phyloP scores from a whole-genome alignment of 106 monocot genomes.

The Dendrobium catenatum region DNA sequence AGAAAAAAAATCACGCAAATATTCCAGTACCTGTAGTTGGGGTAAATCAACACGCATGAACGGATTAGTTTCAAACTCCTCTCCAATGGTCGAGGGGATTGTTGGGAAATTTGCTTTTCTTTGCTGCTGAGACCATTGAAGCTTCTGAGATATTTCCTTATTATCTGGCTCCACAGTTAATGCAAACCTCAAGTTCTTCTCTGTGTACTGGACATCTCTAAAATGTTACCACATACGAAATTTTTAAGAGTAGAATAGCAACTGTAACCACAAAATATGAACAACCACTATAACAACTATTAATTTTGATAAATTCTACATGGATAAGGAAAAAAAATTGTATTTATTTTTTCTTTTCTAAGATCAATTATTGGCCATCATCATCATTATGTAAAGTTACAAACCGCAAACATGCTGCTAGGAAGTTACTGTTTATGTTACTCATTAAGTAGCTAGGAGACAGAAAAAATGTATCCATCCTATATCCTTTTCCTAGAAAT shows the following conservation, averaged over 20 bases:
- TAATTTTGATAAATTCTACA: background rate
- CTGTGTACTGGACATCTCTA: slow-evolving; percentile 61
- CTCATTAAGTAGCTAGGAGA: background rate
- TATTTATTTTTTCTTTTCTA: background rate
- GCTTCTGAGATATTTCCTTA: slow-evolving; percentile 56
- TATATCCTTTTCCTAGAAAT: background rate
- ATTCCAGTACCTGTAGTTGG: slow-evolving; percentile 45
- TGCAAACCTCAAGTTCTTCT: slow-evolving; percentile 83
- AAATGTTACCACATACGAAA: background rate
- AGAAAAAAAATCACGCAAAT: slow-evolving; percentile 1
- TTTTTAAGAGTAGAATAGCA: background rate
- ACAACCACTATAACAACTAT: background rate
- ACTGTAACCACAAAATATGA: background rate
- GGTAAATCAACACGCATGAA: slow-evolving; percentile 96
- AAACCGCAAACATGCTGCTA: background rate
- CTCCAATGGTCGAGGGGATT: slow-evolving; percentile 82
- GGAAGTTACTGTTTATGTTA: background rate
- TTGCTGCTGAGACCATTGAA: slow-evolving; percentile 70
- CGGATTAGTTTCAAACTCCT: slow-evolving; percentile 90
- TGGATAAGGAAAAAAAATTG: background rate
- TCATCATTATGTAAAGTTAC: background rate
- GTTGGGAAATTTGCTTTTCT: slow-evolving; percentile 53
- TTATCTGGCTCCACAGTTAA: slow-evolving; percentile 86
- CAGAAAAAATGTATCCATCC: background rate
- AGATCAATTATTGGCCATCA: background rate